Percentiles rank a stretch among this genome's conserved stretches.
These are phyloP conservation scores for Recurvomyces mirabilis DNA, from an alignment of 495 filamentous ascomycete species.

Conservation along the genomic window DNA sequence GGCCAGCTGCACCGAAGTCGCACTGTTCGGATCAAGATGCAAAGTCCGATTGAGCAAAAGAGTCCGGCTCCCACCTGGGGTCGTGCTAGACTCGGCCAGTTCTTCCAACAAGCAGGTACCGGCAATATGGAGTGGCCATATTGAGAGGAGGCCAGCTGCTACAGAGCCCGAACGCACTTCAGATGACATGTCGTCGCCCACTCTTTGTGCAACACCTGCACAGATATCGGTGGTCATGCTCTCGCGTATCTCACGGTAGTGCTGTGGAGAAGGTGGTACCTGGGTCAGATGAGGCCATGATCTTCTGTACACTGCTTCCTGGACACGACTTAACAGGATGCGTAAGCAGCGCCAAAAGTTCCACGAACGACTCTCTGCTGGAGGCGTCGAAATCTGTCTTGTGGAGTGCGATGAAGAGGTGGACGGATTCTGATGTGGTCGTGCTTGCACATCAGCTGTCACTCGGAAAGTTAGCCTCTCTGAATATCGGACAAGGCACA, in stretches of 20 bases:
- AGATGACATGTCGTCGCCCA: slow-evolving; percentile 4
- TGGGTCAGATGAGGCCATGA: slow-evolving; percentile 12
- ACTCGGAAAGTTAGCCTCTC: too few species aligned
- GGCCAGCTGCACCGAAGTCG: slow-evolving; percentile 10
- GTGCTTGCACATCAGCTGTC: too few species aligned
- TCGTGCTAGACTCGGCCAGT: slow-evolving; percentile 2
- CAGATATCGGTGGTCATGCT: slow-evolving; percentile 11
- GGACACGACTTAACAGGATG: slow-evolving; percentile 7
- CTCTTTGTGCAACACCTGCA: slow-evolving; percentile 1
- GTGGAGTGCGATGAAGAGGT: slow-evolving; percentile 5
- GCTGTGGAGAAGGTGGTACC: slow-evolving; percentile 1
- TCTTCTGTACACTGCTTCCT: slow-evolving; percentile 11
- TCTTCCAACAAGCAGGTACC: slow-evolving; percentile 10
- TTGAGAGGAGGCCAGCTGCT: background rate
- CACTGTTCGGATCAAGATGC: slow-evolving; percentile 3
- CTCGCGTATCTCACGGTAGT: slow-evolving; percentile 6
- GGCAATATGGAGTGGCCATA: slow-evolving; percentile 7
- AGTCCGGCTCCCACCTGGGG: slow-evolving; percentile 10
- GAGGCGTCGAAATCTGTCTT: slow-evolving; percentile 7
- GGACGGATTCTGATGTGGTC: background rate
- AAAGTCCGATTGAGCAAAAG: slow-evolving; percentile 5
- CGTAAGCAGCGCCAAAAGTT: slow-evolving; percentile 12
- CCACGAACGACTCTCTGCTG: slow-evolving; percentile 5
- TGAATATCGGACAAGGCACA: too few species aligned
- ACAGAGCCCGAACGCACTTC: slow-evolving; percentile 2